Evolutionary conservation across 2,329 filamentous ascomycete species (phyloP).

Genomic region (Trichophyton simii): DNA sequence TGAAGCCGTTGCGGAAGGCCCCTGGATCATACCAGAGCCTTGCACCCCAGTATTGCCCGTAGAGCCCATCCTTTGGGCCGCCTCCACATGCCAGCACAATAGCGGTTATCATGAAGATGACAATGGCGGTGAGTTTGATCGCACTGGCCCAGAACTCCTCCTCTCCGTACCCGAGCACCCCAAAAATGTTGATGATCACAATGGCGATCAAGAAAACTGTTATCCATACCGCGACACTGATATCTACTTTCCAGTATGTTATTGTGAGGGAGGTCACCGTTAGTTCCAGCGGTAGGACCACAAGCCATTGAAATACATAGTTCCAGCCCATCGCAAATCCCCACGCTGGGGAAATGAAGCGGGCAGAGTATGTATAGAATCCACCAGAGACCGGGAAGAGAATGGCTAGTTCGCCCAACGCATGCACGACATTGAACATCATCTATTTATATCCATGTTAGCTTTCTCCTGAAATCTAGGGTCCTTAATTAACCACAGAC

Average conservation of each 20-base stretch:
- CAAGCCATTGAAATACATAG: slow-evolving; percentile 74
- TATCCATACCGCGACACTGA: slow-evolving; percentile 39
- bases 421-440: slow-evolving; percentile 47
- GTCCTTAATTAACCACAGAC: not conserved
- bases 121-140: slow-evolving; percentile 67
- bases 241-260: slow-evolving; percentile 49
- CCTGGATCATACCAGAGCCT: slow-evolving; percentile 57
- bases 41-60: slow-evolving; percentile 40
- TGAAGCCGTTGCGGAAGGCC: slow-evolving; percentile 52
- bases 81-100: slow-evolving; percentile 47
- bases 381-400: slow-evolving; percentile 51
- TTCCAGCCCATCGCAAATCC: slow-evolving; percentile 36
- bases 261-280: slow-evolving; percentile 70
- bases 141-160: slow-evolving; percentile 72
- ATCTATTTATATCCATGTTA: slow-evolving; percentile 27
- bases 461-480: not conserved
- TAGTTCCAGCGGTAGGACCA: slow-evolving; percentile 68
- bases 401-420: slow-evolving; percentile 49
- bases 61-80: slow-evolving; percentile 26
- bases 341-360: slow-evolving; percentile 50
- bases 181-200: slow-evolving; percentile 65
- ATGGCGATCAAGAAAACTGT: slow-evolving; percentile 62
- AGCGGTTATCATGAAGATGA: slow-evolving; percentile 76
- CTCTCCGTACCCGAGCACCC: slow-evolving; percentile 72
- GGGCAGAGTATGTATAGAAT: slow-evolving; percentile 48